phyloP scores from a whole-genome alignment of 2,329 filamentous ascomycete genomes.

The Colletotrichum tropicale region DNA sequence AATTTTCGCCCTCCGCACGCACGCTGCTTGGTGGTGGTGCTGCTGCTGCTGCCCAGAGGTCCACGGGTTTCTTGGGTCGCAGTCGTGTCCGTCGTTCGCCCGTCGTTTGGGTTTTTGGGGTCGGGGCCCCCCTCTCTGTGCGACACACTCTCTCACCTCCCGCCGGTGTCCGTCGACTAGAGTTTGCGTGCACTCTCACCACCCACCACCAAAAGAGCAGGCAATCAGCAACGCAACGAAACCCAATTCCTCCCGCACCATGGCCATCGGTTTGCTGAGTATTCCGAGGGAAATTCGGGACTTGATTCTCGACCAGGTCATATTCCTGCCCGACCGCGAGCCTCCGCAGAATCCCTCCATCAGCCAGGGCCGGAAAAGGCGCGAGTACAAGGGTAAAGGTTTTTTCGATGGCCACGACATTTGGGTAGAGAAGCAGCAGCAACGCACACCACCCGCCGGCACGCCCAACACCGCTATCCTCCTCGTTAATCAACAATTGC shows the following conservation, averaged over 20 bases:
- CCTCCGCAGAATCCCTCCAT: slow-evolving; percentile 4
- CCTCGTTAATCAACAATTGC: slow-evolving; percentile 21
- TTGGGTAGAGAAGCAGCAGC: slow-evolving; percentile 12
- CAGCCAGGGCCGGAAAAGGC: slow-evolving; percentile 19
- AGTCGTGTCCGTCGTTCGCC: not conserved
- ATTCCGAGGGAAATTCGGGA: slow-evolving; percentile 22
- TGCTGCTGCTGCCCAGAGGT: not conserved
- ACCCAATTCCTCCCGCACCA: not conserved
- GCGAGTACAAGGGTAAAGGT: slow-evolving; percentile 19
- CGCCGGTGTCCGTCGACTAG: not conserved
- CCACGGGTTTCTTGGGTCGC: not conserved
- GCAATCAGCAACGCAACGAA: not conserved
- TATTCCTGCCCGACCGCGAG: slow-evolving; percentile 15
- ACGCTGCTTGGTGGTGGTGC: not conserved
- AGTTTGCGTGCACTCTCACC: not conserved
- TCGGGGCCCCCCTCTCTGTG: not conserved
- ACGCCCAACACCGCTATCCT: slow-evolving; percentile 16
- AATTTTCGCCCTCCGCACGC: not conserved
- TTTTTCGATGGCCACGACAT: slow-evolving; percentile 23
- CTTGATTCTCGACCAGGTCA: slow-evolving; percentile 18
- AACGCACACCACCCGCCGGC: slow-evolving; percentile 2
- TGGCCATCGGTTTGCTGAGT: slow-evolving; percentile 16
- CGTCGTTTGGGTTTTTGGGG: not conserved
- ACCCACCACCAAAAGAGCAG: not conserved
- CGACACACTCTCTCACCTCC: not conserved